Conservation (phyloP, 805 yeast genomes). For the Lipomyces spencermartinsiae region DNA sequence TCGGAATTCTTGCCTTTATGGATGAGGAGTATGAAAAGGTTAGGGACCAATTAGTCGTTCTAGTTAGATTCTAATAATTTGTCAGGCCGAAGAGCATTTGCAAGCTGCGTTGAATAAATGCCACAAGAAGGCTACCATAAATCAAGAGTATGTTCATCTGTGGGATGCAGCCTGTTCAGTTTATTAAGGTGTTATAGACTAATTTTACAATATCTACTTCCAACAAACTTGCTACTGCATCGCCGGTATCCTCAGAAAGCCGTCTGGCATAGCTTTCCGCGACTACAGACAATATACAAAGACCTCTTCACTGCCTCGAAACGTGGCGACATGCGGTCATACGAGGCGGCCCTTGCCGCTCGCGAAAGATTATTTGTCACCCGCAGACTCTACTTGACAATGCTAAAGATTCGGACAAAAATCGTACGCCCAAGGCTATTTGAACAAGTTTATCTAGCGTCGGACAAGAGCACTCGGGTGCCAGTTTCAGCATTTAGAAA, state of each 20-base stretch:
- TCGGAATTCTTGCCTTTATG: conserved; percentile 69
- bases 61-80: neutral
- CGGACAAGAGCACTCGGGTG: conserved; percentile 45
- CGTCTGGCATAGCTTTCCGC: conserved; percentile 53
- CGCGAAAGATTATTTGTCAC: conserved; percentile 60
- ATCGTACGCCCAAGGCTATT: conserved; percentile 59
- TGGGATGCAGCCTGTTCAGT: conserved; percentile 26
- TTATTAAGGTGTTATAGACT: conserved; percentile 26
- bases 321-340: conserved; percentile 62
- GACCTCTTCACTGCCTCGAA: conserved; percentile 56
- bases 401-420: conserved; percentile 57
- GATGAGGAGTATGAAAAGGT: conserved; percentile 60
- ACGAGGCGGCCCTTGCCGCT: conserved; percentile 53
- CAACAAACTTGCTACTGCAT: conserved; percentile 61
- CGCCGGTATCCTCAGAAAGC: conserved; percentile 55
- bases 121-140: conserved; percentile 40
- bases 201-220: conserved; percentile 67
- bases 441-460: conserved; percentile 48
- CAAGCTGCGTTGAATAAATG: conserved; percentile 55
- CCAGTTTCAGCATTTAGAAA: conserved; percentile 52
- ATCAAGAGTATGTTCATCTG: conserved; percentile 44
- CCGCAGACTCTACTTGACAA: conserved; percentile 64
- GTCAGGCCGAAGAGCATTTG: conserved; percentile 57
- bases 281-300: conserved; percentile 52
- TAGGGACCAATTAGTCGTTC: neutral